Base-by-base conservation (phyloP, 768 basidiomycete genomes). In the Tulasnella sp. region DNA sequence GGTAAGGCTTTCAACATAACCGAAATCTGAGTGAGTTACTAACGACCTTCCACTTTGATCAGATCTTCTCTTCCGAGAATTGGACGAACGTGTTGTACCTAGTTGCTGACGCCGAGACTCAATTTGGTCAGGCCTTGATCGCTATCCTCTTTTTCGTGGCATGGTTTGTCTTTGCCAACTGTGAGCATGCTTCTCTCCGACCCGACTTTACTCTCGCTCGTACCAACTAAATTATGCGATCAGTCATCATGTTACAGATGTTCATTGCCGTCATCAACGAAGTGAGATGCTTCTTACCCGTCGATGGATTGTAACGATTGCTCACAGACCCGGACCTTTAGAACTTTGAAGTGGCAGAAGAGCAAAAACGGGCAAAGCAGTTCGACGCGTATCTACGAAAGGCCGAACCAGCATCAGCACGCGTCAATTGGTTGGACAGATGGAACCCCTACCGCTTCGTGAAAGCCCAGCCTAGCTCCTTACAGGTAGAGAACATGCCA, bases 231-330 rank as follows among this genome's bases (percentile, higher is more conserved):
- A 43, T 60, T 12, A 9, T n/a, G n/a, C n/a, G n/a, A n/a, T 31
- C 52, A 93, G 92, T 91, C 75, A 89, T 94, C 65, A 77, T 94
- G 8, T 69, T 94, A 50, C 92, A 94, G 68, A 86, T 97, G 84
- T 96, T 97, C 74, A 89, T 98, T 66, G 94, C 94, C 31, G 92
- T 94, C 46, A 92, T 96, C 75, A 89, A 92, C 66, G 92, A 93
- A 66, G 71, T 71, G 25, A n/a, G 63, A 1, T 50, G 17, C 17
- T 12, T 60, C 12, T 24, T 38, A 25, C 34, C 15, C n/a, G 21
- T 49, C 8, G 46, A 22, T 50, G 24, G 29, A 30, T 5, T 5
- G 15, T 38, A 38, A 5, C 34, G 15, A 38, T 7, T 7, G 34
- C 15, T 19, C 24, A 8, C 34, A 44, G 8, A 24, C n/a, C 49